Conservation (phyloP, 768 basidiomycete species). For the Lactarius hatsudake region DNA sequence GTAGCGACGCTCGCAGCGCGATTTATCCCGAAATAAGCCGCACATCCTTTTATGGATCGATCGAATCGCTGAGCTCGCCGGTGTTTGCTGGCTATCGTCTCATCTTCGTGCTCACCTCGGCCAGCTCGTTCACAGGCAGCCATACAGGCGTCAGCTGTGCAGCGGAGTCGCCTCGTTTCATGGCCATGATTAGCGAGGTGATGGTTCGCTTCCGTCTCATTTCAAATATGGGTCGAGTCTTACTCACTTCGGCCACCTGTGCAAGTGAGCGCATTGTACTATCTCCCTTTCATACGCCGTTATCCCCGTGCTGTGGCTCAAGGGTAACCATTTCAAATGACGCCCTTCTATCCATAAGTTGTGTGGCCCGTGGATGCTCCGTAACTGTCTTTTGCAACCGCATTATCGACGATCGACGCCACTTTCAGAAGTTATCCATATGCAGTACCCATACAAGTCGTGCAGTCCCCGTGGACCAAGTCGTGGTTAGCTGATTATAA, state of each 20-base stretch:
- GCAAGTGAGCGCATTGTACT: background rate
- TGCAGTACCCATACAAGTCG: background rate
- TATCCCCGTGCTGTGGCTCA: constrained; percentile 11
- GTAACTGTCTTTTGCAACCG: background rate
- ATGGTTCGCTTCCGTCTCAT: background rate
- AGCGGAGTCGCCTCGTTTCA: constrained; percentile 1
- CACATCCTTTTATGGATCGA: background rate
- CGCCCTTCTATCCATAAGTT: background rate
- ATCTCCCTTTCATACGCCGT: constrained; percentile 8
- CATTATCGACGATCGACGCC: constrained; percentile 23
- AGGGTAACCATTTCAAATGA: constrained; percentile 5
- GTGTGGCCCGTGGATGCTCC: background rate
- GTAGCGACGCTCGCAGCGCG: background rate
- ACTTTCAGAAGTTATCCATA: constrained; percentile 8
- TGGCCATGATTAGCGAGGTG: background rate
- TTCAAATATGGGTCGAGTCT: constrained; percentile 3
- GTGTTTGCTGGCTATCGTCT: background rate
- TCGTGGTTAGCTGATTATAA: constrained; percentile 18
- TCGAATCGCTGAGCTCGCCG: background rate
- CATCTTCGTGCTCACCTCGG: background rate
- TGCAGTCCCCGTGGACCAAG: background rate
- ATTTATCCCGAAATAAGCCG: constrained; percentile 10
- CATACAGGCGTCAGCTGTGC: constrained; percentile 1
- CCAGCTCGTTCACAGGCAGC: background rate
- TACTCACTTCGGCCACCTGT: background rate